These are phyloP conservation scores for Suillus bovinus DNA, from an alignment of 768 basidiomycete genomes.

Conservation along the genomic window DNA sequence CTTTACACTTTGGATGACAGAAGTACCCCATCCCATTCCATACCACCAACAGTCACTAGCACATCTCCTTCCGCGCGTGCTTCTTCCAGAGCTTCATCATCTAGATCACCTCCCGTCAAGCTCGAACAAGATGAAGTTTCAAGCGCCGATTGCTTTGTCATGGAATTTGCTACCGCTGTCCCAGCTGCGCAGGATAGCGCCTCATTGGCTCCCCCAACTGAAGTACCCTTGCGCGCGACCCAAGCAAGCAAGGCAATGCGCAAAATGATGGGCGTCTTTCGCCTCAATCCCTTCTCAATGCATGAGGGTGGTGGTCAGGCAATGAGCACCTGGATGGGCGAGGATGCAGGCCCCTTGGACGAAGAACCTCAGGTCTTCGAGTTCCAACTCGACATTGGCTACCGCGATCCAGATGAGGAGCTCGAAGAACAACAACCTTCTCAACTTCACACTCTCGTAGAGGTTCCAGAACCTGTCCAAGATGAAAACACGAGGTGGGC, in stretches of 20 bases:
- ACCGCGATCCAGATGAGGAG: conserved; percentile 20
- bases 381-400: conserved; percentile 54
- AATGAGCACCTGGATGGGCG: conserved; percentile 44
- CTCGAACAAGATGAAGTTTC: conserved; percentile 30
- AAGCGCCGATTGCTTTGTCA: conserved; percentile 33
- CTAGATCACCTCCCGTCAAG: conserved; percentile 31
- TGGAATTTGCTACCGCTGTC: conserved; percentile 33
- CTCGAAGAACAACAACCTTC: conserved; percentile 19
- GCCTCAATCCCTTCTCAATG: conserved; percentile 75
- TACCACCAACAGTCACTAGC: conserved; percentile 32
- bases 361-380: conserved; percentile 64
- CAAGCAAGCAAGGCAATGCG: conserved; percentile 72
- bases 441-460: conserved; percentile 13
- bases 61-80: conserved; percentile 36
- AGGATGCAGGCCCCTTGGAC: conserved; percentile 58
- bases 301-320: conserved; percentile 50
- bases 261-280: conserved; percentile 75
- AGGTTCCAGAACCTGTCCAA: conserved; percentile 14
- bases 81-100: conserved; percentile 33
- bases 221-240: conserved; percentile 75
- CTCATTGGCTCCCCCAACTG: conserved; percentile 53
- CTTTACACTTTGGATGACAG: conserved; percentile 36
- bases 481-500: conserved; percentile 25
- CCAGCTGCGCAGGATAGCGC: conserved; percentile 35
- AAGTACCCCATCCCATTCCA: conserved; percentile 34